Conservation (phyloP, 495 filamentous ascomycete species). For the Annulohypoxylon maeteangense region DNA sequence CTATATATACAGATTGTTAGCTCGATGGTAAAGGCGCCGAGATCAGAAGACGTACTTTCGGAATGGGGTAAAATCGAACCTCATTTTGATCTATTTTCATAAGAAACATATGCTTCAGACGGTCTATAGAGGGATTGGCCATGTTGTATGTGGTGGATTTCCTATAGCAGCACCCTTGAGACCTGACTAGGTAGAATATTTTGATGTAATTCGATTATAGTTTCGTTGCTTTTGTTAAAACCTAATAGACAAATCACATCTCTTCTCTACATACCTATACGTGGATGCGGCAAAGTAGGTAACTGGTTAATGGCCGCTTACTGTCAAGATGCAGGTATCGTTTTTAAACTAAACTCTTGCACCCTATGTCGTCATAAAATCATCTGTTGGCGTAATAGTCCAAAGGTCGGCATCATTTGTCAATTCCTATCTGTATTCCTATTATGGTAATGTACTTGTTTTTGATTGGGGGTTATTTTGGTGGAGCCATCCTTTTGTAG, state of each 20-base stretch:
- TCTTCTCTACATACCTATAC: background rate
- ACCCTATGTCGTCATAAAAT: background rate
- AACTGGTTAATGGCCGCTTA: background rate
- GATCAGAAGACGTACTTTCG: slow-evolving; percentile 54
- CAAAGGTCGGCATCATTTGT: background rate
- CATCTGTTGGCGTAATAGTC: background rate
- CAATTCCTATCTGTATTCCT: slow-evolving; percentile 17
- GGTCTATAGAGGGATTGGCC: slow-evolving; percentile 15
- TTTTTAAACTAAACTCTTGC: background rate
- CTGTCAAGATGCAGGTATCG: background rate
- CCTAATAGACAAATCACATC: slow-evolving; percentile 15
- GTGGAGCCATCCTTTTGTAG: slow-evolving; percentile 6
- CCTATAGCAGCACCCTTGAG: slow-evolving; percentile 38
- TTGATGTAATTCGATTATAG: slow-evolving; percentile 31
- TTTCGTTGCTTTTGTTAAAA: slow-evolving; percentile 26
- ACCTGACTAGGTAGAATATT: slow-evolving; percentile 18
- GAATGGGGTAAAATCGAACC: slow-evolving; percentile 52
- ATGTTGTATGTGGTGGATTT: slow-evolving; percentile 41
- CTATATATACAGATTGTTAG: slow-evolving; percentile 56
- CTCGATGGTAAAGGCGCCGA: slow-evolving; percentile 52
- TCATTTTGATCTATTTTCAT: slow-evolving; percentile 45
- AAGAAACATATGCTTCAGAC: slow-evolving; percentile 18
- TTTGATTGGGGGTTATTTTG: slow-evolving; percentile 24
- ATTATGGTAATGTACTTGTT: slow-evolving; percentile 21
- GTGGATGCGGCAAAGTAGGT: background rate